Conservation (phyloP, 371 early-diverging fungal species). For the Circinella minor region DNA sequence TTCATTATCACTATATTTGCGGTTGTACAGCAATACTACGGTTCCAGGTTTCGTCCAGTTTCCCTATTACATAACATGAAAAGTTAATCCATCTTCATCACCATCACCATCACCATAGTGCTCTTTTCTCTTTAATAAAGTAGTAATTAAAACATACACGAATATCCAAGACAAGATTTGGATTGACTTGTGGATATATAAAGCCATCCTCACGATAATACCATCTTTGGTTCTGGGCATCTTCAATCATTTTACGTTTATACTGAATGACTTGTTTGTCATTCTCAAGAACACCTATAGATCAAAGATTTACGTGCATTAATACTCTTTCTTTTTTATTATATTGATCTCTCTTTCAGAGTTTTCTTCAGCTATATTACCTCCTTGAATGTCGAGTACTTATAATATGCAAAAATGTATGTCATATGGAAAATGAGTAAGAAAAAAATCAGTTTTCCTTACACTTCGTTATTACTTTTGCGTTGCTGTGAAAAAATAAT, state of each 20-base stretch:
- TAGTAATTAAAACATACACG: slow-evolving; percentile 32
- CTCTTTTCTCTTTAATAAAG: not conserved
- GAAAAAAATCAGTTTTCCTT: slow-evolving; percentile 23
- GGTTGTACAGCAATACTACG: slow-evolving; percentile 46
- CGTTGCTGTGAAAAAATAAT: not conserved
- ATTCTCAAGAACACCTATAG: slow-evolving; percentile 38
- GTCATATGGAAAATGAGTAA: not conserved
- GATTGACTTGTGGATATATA: slow-evolving; percentile 50
- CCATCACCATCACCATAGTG: not conserved
- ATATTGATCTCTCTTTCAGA: not conserved
- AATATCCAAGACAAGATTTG: slow-evolving; percentile 51
- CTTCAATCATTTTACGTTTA: slow-evolving; percentile 49
- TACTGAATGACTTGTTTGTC: slow-evolving; percentile 55
- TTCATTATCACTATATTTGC: slow-evolving; percentile 48
- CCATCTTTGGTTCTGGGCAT: slow-evolving; percentile 55
- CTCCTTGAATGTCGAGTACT: slow-evolving; percentile 54
- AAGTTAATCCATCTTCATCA: not conserved
- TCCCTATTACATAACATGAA: slow-evolving; percentile 25
- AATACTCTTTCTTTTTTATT: no score
- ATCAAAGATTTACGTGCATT: not conserved
- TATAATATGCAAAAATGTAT: not conserved
- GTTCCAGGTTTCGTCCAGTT: slow-evolving; percentile 52
- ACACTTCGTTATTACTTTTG: slow-evolving; percentile 18
- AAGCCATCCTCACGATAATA: slow-evolving; percentile 55
- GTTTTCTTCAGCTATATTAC: slow-evolving; percentile 17